A percentile compares a stretch with the other conserved stretches of the same genome.
Conservation (phyloP, 441 rosid species). For the Populus tomentosa region DNA sequence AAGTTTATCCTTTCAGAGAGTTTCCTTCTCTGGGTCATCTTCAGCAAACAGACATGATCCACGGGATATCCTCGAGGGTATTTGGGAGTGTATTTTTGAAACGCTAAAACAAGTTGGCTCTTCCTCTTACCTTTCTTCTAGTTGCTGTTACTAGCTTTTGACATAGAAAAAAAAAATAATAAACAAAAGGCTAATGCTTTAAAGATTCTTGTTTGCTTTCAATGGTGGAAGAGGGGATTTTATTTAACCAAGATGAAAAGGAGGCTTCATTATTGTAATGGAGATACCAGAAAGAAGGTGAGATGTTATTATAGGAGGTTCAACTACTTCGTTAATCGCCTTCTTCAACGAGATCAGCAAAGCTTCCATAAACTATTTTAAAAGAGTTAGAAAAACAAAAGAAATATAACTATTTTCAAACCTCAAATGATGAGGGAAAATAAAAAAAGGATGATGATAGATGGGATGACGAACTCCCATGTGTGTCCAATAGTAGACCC, state of each 20-base stretch:
- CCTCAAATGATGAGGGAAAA: no score
- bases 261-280: neutral
- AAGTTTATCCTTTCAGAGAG: conserved; percentile 6
- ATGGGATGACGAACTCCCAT: conserved; percentile 22
- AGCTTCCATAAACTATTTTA: conserved; percentile 19
- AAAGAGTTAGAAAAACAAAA: neutral
- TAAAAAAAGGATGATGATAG: neutral
- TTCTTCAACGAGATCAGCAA: conserved; percentile 8
- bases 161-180: neutral
- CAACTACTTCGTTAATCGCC: neutral
- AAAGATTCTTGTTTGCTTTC: conserved; percentile 9
- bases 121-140: neutral
- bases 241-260: neutral
- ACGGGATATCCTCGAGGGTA: neutral
- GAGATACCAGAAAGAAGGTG: conserved; percentile 3
- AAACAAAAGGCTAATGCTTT: conserved; percentile 10
- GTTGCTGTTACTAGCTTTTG: conserved; percentile 17
- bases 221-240: neutral
- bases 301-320: neutral
- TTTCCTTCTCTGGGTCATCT: no score
- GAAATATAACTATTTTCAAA: no score
- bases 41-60: neutral
- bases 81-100: no score
- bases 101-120: no score
- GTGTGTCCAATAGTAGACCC: conserved; percentile 13